Percentiles rank a stretch among this genome's conserved stretches.
phyloP scores from a whole-genome alignment of 805 yeast genomes.

The Candida ortonii region DNA sequence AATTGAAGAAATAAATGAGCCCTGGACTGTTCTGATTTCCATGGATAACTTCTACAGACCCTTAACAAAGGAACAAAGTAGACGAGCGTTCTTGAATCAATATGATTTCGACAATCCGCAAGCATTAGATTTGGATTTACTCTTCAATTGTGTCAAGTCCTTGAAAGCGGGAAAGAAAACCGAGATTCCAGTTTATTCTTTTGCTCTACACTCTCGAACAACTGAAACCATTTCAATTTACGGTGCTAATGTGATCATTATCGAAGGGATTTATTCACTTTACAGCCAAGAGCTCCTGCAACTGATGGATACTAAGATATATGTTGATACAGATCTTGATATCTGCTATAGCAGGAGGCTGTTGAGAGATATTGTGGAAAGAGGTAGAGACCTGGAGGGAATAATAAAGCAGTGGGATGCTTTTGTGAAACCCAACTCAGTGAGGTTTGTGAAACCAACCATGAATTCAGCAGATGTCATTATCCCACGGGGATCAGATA shows the following conservation, averaged over 20 bases:
- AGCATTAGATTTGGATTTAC: slow-evolving; percentile 76
- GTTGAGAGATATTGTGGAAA: slow-evolving; percentile 76
- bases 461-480: slow-evolving; percentile 79
- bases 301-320: slow-evolving; percentile 81
- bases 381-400: slow-evolving; percentile 83
- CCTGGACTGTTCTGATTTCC: slow-evolving; percentile 90
- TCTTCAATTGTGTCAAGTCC: slow-evolving; percentile 58
- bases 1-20: slow-evolving; percentile 73
- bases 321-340: slow-evolving; percentile 92
- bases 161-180: slow-evolving; percentile 70
- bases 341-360: slow-evolving; percentile 87
- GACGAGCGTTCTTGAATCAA: slow-evolving; percentile 61
- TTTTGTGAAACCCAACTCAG: slow-evolving; percentile 92
- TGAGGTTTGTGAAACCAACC: slow-evolving; percentile 68
- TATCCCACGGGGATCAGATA: slow-evolving; percentile 89
- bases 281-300: slow-evolving; percentile 66
- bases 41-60: slow-evolving; percentile 91
- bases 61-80: slow-evolving; percentile 56
- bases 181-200: slow-evolving; percentile 68
- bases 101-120: slow-evolving; percentile 86
- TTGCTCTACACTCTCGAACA: slow-evolving; percentile 58
- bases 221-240: slow-evolving; percentile 70
- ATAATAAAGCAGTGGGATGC: slow-evolving; percentile 85
- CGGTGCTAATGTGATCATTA: slow-evolving; percentile 89
- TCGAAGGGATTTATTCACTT: slow-evolving; percentile 89